Conservation (phyloP, 495 filamentous ascomycete species). For the Rostrohypoxylon terebratum region DNA sequence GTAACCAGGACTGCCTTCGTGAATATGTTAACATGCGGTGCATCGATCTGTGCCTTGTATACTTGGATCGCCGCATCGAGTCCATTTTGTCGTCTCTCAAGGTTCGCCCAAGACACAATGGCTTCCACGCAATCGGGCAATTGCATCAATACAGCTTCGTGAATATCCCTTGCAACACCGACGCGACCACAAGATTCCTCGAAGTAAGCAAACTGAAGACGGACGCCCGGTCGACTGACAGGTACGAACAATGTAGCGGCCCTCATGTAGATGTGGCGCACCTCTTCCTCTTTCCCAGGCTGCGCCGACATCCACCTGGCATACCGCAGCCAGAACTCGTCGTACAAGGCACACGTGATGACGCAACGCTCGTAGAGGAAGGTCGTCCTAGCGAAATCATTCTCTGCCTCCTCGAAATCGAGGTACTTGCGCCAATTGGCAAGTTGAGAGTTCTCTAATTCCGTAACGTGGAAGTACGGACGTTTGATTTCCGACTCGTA, state of each 20-base stretch:
- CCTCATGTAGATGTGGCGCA: conserved; percentile 91
- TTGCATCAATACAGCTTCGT: conserved; percentile 76
- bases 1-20: conserved; percentile 88
- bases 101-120: conserved; percentile 88
- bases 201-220: conserved; percentile 92
- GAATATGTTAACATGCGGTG: conserved; percentile 74
- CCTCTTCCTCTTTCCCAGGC: conserved; percentile 85
- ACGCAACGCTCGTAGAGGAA: conserved; percentile 95
- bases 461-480: conserved; percentile 96
- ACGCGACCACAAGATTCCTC: conserved; percentile 84
- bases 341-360: conserved; percentile 92
- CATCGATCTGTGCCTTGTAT: conserved; percentile 83
- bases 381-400: conserved; percentile 76
- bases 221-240: conserved; percentile 81
- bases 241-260: conserved; percentile 87
- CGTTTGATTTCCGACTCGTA: conserved; percentile 96
- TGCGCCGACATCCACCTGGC: conserved; percentile 96
- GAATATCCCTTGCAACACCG: conserved; percentile 84
- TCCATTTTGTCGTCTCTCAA: conserved; percentile 85
- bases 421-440: conserved; percentile 97
- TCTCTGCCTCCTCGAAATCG: conserved; percentile 92
- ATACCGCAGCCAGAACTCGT: conserved; percentile 98
- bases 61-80: conserved; percentile 88
- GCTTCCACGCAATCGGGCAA: conserved; percentile 84
- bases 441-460: conserved; percentile 86